A percentile compares a stretch with the other conserved stretches of the same genome.
These are phyloP conservation scores for Corinectria fuckeliana DNA, from an alignment of 2,329 filamentous ascomycete species.

Conservation along the genomic window DNA sequence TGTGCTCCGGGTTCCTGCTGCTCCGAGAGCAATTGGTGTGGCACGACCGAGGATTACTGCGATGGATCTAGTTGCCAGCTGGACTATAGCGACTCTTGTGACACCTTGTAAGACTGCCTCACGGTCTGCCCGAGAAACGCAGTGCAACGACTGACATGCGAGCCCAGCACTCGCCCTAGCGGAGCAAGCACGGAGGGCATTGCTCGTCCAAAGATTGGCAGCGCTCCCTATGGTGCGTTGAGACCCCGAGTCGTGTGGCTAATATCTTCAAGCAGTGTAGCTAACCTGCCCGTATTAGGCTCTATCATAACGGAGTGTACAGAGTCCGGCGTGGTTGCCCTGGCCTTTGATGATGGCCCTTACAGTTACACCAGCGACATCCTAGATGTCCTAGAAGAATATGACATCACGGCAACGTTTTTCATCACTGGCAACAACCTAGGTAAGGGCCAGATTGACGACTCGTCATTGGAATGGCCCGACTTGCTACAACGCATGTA, in stretches of 20 bases:
- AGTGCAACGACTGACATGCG: conserved; percentile 9
- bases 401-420: conserved; percentile 46
- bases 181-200: conserved; percentile 43
- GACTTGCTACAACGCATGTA: conserved; percentile 48
- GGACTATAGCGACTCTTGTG: conserved; percentile 48
- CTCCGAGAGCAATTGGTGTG: conserved; percentile 47
- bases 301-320: conserved; percentile 43
- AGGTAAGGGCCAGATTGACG: conserved; percentile 49
- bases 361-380: conserved; percentile 49
- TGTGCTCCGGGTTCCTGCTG: conserved; percentile 45
- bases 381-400: conserved; percentile 44
- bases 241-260: not conserved
- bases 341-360: conserved; percentile 56
- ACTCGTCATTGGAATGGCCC: conserved; percentile 41
- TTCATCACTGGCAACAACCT: conserved; percentile 51
- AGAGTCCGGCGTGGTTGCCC: conserved; percentile 44
- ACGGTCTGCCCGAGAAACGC: not conserved
- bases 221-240: conserved; percentile 47
- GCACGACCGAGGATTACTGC: conserved; percentile 44
- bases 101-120: conserved; percentile 47
- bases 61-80: conserved; percentile 48
- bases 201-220: conserved; percentile 40
- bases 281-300: not conserved
- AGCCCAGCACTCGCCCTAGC: conserved; percentile 39
- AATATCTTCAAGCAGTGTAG: too few relatives aligned